Evolutionary conservation across 176 grass and related monocot genomes (phyloP).

Genomic region (Musa schizocarpa): DNA sequence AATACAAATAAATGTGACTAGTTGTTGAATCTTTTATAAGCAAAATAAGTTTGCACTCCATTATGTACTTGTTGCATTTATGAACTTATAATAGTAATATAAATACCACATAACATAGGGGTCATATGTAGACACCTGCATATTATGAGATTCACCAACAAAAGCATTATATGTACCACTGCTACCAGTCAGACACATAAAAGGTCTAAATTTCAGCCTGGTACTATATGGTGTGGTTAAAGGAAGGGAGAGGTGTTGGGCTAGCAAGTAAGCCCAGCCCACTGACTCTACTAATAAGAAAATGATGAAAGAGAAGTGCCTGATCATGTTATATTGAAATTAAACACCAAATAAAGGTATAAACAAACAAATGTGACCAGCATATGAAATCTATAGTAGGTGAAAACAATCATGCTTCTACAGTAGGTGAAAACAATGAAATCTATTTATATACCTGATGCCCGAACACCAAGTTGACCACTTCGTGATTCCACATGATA

Average conservation of each 20-base stretch:
- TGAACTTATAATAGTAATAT: neutral
- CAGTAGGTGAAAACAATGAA: neutral
- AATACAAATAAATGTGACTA: neutral
- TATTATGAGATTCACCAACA: neutral
- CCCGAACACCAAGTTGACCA: neutral
- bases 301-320: too few species aligned
- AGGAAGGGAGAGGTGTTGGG: too few species aligned
- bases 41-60: neutral
- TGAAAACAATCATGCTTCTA: neutral
- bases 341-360: neutral
- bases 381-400: neutral
- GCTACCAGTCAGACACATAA: neutral
- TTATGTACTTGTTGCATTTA: neutral
- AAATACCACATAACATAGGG: neutral
- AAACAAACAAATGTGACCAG: neutral
- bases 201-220: neutral
- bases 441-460: neutral
- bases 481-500: neutral
- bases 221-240: too few species aligned
- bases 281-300: too few species aligned
- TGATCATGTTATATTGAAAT: neutral
- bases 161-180: neutral
- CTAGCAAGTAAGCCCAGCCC: too few species aligned
- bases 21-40: too few species aligned
- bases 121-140: neutral